Evolutionary conservation across 306 rosid genomes (phyloP), one percentile per base, ranked within the genome.

Genomic region (Medicago arabica): DNA sequence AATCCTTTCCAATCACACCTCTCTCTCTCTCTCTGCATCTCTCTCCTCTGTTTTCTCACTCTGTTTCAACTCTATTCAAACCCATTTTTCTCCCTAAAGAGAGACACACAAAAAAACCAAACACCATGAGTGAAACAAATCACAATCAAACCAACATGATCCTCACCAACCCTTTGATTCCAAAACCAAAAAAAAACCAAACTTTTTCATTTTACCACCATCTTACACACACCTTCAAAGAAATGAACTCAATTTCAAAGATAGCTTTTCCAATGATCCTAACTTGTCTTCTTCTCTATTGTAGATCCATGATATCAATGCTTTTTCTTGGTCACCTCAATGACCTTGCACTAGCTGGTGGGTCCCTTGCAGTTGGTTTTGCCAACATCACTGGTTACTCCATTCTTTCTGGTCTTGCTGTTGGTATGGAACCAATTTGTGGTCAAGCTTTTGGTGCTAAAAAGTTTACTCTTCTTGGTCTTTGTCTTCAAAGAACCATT

Each of bases 351-450:
- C 82, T 95, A 14, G 98, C 98, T 2, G 98, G 96, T 13, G 98
- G 98, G 1, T 90, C 98, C 3, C 86, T 92, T 0, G 98, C 96
- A 1, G 41, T 90, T 15, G 96, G 92, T 15, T 95, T 95, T 8
- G 96, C 96, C 8, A 92, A 90, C 92, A 95, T 95, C 85, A 90
- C 96, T 11, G 98, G 98, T 13, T 95, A 95, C 78, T 95, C 97
- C 1, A 86, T 95, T 18, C 92, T 95, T 51, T 89, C 97, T 1
- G 98, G 98, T 10, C 89, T 95, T 0, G 96, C 97, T 9, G 80
- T 90, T 16, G 97, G 97, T n/a, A 95, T 95, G 97, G 97, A 92
- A 41, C 96, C 98, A 4, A 86, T 94, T 77, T 94, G 96, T 39
- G 89, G 89, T 4, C 98, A 94, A 79, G 96, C 98, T 28, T 94